Conservation (phyloP, 2,329 filamentous ascomycete genomes). For the Neonectria magnoliae region DNA sequence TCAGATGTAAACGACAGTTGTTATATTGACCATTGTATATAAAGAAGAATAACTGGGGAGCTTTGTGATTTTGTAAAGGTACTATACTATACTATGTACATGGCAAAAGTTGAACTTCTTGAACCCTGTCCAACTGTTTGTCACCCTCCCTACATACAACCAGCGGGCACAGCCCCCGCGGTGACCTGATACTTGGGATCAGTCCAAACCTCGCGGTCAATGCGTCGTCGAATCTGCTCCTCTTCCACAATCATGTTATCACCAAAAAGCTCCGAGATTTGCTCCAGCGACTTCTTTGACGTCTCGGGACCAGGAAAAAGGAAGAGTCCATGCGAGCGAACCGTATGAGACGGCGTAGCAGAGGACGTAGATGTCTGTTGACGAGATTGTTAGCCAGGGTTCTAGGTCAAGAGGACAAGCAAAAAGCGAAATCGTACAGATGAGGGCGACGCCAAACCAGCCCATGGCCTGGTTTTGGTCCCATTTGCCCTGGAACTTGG, state of each 20-base stretch:
- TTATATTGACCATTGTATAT: neutral
- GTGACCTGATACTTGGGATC: constrained; percentile 4
- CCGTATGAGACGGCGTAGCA: no score
- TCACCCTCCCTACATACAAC: neutral
- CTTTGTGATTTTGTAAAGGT: no score
- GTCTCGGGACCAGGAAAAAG: constrained; percentile 37
- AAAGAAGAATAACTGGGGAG: neutral
- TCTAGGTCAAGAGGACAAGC: no score
- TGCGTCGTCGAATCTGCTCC: constrained; percentile 24
- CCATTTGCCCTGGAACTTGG: no score
- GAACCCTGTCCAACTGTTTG: neutral
- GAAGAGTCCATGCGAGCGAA: no score
- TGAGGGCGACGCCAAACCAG: no score
- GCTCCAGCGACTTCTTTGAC: constrained; percentile 30
- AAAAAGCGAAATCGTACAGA: no score
- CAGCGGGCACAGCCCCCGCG: neutral
- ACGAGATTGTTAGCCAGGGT: no score
- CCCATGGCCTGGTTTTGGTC: no score
- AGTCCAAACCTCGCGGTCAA: constrained; percentile 22
- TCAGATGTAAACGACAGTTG: no score
- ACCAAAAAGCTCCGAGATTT: constrained; percentile 34
- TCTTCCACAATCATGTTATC: constrained; percentile 22
- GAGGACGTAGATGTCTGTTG: no score
- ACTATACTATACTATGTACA: neutral
- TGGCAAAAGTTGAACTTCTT: no score